These are phyloP conservation scores for Neoboletus magnificus DNA, from an alignment of 768 basidiomycete genomes.

Conservation along the genomic window DNA sequence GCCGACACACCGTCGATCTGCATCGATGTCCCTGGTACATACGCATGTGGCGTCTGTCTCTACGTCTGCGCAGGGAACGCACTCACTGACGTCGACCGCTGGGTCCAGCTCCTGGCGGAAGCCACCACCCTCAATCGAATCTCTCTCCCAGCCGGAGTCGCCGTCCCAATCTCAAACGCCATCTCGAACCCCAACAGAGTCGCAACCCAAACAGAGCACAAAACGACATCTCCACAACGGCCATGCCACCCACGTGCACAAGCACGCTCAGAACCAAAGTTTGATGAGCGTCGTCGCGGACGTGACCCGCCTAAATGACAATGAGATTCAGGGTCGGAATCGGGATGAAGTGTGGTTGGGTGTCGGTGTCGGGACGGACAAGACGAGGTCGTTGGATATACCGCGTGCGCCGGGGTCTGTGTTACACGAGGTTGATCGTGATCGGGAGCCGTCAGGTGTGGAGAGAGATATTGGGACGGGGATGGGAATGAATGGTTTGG, in stretches of 20 bases:
- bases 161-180: background rate
- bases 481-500: background rate
- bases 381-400: constrained; percentile 23
- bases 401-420: constrained; percentile 18
- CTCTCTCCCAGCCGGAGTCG: background rate
- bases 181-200: background rate
- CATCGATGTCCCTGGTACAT: constrained; percentile 11
- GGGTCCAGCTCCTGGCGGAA: constrained; percentile 9
- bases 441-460: background rate
- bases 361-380: background rate
- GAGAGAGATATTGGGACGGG: background rate
- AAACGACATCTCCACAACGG: constrained; percentile 13
- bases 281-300: constrained; percentile 71
- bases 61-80: background rate
- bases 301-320: constrained; percentile 43
- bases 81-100: background rate
- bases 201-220: constrained; percentile 5
- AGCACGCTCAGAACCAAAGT: constrained; percentile 29
- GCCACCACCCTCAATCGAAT: background rate
- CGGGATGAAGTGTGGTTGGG: background rate
- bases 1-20: constrained; percentile 12
- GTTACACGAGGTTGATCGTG: background rate
- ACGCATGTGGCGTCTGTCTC: background rate
- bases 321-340: background rate
- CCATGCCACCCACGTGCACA: constrained; percentile 2